phyloP scores from a whole-genome alignment of 176 grass and related monocot genomes.

The Lolium rigidum region DNA sequence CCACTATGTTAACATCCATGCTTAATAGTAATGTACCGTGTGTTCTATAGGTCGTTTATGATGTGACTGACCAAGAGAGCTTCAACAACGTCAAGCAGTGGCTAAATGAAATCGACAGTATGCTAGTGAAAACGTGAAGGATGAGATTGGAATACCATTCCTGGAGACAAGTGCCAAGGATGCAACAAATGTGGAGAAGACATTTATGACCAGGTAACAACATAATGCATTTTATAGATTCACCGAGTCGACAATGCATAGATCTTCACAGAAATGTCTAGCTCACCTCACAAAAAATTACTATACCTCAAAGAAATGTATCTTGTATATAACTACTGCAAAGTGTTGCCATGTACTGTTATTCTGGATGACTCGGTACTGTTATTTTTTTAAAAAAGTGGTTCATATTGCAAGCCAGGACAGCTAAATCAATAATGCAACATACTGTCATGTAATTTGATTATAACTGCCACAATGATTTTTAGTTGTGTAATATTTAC shows the following conservation, averaged over 20 bases:
- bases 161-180: slow-evolving; percentile 81
- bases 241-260: background rate
- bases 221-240: background rate
- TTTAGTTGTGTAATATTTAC: background rate
- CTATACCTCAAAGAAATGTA: background rate
- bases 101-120: slow-evolving; percentile 75
- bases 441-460: background rate
- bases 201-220: slow-evolving; percentile 67
- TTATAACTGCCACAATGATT: slow-evolving; percentile 2
- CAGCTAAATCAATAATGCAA: background rate
- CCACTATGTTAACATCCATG: background rate
- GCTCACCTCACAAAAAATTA: background rate
- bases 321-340: background rate
- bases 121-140: slow-evolving; percentile 76
- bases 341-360: background rate
- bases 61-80: slow-evolving; percentile 78
- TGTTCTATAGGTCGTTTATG: slow-evolving; percentile 63
- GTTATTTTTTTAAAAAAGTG: background rate
- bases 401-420: background rate
- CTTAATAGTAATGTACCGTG: background rate
- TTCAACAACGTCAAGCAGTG: slow-evolving; percentile 83
- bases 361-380: background rate
- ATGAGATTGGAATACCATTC: slow-evolving; percentile 78
- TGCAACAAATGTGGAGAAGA: slow-evolving; percentile 76
- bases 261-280: background rate